These are phyloP conservation scores for Paramecium primaurelia DNA, from an alignment of 73 alveolate genomes.

Conservation along the genomic window DNA sequence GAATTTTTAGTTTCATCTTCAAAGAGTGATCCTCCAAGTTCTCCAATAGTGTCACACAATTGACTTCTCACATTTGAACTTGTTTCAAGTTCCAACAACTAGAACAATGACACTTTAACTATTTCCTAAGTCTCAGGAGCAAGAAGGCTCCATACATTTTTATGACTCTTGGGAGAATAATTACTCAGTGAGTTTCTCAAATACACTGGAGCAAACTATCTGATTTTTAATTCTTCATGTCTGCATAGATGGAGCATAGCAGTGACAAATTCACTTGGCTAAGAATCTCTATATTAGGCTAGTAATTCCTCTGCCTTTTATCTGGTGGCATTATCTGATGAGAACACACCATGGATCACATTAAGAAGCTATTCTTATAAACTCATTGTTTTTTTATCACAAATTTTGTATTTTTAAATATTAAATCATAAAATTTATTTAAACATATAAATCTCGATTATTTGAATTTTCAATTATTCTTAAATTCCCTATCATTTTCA, in stretches of 20 bases:
- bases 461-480: not conserved
- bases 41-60: constrained; percentile 78
- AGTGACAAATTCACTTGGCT: constrained; percentile 72
- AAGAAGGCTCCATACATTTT: constrained; percentile 67
- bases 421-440: not conserved
- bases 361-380: constrained; percentile 18
- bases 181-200: constrained; percentile 67
- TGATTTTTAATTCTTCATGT: constrained; percentile 54
- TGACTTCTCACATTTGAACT: constrained; percentile 63
- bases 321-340: constrained; percentile 69
- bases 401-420: constrained; percentile 39
- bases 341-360: constrained; percentile 16
- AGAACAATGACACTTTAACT: constrained; percentile 63
- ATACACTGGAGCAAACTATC: constrained; percentile 66
- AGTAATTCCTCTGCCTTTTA: constrained; percentile 70
- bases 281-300: constrained; percentile 54
- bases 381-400: constrained; percentile 39
- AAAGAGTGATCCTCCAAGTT: constrained; percentile 62
- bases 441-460: not conserved
- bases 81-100: constrained; percentile 50
- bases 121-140: constrained; percentile 61
- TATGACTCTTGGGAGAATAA: constrained; percentile 61
- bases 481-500: not conserved
- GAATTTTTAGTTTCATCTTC: constrained; percentile 55
- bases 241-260: constrained; percentile 60